phyloP scores from a whole-genome alignment of 495 filamentous ascomycete species.

The Penicillium chermesinum region DNA sequence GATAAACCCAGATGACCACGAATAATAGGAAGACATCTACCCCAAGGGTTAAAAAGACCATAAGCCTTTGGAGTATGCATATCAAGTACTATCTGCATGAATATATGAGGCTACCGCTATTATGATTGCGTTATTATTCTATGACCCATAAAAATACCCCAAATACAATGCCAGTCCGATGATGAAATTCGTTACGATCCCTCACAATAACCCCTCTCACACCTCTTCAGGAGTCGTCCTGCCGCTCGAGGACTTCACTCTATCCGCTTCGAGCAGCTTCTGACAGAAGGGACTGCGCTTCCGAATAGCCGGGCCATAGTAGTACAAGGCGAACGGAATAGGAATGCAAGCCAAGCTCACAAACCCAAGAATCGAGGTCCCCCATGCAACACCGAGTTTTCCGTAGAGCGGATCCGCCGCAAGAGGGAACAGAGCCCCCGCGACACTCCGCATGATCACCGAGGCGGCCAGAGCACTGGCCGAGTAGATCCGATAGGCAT shows the following conservation, averaged over 20 bases:
- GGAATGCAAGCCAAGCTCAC: constrained; percentile 35
- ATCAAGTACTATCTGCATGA: no score
- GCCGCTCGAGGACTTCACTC: constrained; percentile 11
- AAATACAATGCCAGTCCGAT: no score
- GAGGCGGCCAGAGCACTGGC: constrained; percentile 66
- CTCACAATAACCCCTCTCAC: no score
- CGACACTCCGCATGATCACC: constrained; percentile 52
- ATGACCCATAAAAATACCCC: no score
- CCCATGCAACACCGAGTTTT: constrained; percentile 41
- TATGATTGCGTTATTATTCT: no score
- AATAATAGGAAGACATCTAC: no score
- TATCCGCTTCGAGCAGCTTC: constrained; percentile 25
- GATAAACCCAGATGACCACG: no score
- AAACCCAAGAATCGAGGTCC: constrained; percentile 42
- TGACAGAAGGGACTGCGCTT: constrained; percentile 39
- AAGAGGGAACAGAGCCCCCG: constrained; percentile 53
- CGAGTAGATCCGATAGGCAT: constrained; percentile 68
- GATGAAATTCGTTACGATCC: no score
- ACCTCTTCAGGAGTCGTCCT: constrained; percentile 14
- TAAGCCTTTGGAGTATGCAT: no score
- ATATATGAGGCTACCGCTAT: no score
- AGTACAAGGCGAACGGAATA: constrained; percentile 38
- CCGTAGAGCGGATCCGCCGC: constrained; percentile 39
- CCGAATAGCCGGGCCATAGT: constrained; percentile 32
- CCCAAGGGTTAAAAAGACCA: no score